These are phyloP conservation scores for Aspergillus floridensis DNA, from an alignment of 2,329 filamentous ascomycete species.

Conservation along the genomic window DNA sequence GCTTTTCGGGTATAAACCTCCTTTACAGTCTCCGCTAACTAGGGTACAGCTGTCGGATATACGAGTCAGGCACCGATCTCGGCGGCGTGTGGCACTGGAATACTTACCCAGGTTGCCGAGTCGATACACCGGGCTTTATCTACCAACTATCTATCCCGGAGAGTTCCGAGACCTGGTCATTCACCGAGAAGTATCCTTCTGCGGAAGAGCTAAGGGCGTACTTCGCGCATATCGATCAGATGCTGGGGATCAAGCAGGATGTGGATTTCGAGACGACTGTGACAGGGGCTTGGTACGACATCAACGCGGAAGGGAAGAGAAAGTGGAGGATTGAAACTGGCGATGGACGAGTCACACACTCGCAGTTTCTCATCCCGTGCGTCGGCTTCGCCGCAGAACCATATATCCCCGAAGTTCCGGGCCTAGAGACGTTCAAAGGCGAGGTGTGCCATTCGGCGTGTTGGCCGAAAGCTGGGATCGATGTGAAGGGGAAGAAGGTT, in stretches of 20 bases:
- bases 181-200: slow-evolving; percentile 30
- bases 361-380: slow-evolving; percentile 46
- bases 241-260: slow-evolving; percentile 45
- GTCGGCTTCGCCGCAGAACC: slow-evolving; percentile 47
- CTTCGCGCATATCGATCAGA: slow-evolving; percentile 47
- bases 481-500: slow-evolving; percentile 49
- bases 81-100: slow-evolving; percentile 13
- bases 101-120: slow-evolving; percentile 8
- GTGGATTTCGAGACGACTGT: slow-evolving; percentile 47
- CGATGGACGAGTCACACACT: slow-evolving; percentile 37
- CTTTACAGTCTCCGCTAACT: slow-evolving; percentile 11
- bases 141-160: slow-evolving; percentile 39
- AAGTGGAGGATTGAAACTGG: slow-evolving; percentile 48
- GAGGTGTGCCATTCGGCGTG: slow-evolving; percentile 54
- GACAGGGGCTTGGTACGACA: slow-evolving; percentile 41
- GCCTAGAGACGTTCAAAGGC: slow-evolving; percentile 49
- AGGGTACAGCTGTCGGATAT: slow-evolving; percentile 3
- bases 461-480: slow-evolving; percentile 50
- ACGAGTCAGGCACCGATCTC: slow-evolving; percentile 6
- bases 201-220: slow-evolving; percentile 45
- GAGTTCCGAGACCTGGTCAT: slow-evolving; percentile 48
- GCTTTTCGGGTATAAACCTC: slow-evolving; percentile 10
- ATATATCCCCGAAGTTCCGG: slow-evolving; percentile 42
- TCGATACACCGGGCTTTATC: slow-evolving; percentile 4
- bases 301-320: slow-evolving; percentile 13